These are phyloP conservation scores for Sutorius eximius DNA, from an alignment of 1,284 basidiomycete species.

Conservation along the genomic window DNA sequence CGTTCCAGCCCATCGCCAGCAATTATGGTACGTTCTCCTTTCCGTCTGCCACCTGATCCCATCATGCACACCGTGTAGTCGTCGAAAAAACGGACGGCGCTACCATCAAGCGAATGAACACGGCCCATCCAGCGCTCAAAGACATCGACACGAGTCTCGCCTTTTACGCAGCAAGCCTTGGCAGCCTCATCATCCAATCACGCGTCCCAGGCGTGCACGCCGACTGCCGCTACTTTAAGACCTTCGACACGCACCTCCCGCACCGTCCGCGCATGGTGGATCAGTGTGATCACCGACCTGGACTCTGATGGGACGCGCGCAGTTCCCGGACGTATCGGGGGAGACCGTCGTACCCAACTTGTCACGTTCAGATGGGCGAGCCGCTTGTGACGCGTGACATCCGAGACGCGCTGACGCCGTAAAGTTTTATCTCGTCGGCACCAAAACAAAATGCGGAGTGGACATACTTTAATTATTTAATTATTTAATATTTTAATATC, in stretches of 20 bases:
- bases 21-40: not conserved
- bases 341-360: conserved; percentile 47
- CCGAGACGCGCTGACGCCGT: no score
- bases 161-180: conserved; percentile 86
- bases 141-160: conserved; percentile 65
- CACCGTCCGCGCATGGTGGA: conserved; percentile 89
- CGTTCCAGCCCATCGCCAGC: conserved; percentile 44
- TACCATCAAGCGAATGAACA: conserved; percentile 89
- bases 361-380: no score
- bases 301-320: conserved; percentile 45
- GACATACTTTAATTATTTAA: no score
- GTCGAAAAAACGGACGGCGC: conserved; percentile 95
- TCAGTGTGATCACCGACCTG: conserved; percentile 90
- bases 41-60: not conserved
- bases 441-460: conserved; percentile 85
- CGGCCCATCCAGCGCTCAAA: conserved; percentile 73
- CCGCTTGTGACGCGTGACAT: no score
- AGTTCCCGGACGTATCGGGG: conserved; percentile 39
- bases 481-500: no score
- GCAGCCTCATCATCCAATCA: conserved; percentile 86
- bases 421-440: conserved; percentile 89
- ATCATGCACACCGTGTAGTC: conserved; percentile 29
- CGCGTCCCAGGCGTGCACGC: conserved; percentile 86
- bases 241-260: conserved; percentile 21
- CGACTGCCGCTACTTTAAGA: conserved; percentile 96